Conservation (phyloP, 1,284 basidiomycete genomes). For the Ceratobasidium sp. region DNA sequence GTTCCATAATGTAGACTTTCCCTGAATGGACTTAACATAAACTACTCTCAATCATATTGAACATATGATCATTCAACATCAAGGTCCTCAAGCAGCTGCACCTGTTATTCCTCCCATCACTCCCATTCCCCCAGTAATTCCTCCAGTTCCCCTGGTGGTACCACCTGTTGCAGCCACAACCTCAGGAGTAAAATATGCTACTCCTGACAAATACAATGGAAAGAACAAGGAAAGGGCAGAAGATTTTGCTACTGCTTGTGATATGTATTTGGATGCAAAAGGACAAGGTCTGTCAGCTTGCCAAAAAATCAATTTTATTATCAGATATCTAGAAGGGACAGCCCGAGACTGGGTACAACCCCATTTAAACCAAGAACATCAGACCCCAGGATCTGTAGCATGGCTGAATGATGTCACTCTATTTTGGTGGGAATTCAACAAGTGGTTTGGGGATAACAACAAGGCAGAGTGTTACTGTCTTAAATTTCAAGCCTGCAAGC, state of each 20-base stretch:
- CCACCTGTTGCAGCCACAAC: no score
- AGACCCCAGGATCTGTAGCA: background rate
- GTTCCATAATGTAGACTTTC: no score
- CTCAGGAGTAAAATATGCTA: constrained; percentile 19
- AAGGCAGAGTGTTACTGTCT: background rate
- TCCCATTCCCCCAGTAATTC: no score
- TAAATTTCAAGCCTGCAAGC: background rate
- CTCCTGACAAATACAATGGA: constrained; percentile 14
- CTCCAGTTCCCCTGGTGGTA: no score
- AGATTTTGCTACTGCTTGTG: background rate
- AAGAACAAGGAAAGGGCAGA: background rate
- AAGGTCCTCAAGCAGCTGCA: no score
- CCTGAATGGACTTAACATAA: no score
- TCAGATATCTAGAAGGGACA: background rate
- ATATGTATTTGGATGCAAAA: background rate
- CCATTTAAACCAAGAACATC: background rate
- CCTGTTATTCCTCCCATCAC: no score
- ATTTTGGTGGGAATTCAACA: constrained; percentile 5
- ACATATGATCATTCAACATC: no score
- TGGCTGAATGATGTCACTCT: background rate
- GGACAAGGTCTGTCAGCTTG: background rate
- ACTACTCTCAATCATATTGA: no score
- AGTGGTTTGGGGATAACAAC: background rate
- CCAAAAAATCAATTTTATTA: constrained; percentile 1
- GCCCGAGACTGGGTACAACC: background rate